Evolutionary conservation across 2,329 filamentous ascomycete species (phyloP).

Genomic region (Graphium sp.): DNA sequence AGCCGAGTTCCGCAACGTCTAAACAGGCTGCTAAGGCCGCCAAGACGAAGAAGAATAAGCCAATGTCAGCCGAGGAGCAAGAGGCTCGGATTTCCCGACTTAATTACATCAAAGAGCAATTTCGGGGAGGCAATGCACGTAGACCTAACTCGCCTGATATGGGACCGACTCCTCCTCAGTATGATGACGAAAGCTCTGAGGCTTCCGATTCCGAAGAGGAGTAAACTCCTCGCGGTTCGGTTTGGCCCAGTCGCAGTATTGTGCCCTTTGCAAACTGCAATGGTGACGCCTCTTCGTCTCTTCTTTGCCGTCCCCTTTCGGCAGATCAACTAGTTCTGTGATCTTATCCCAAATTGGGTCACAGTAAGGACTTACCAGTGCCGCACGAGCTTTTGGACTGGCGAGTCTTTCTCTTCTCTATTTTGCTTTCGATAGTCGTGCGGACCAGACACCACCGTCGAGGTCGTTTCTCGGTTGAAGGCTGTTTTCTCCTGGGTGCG

Average conservation of each 20-base stretch:
- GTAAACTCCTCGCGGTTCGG: slow-evolving; percentile 14
- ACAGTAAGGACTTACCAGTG: too few relatives aligned
- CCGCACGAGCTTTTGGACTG: too few relatives aligned
- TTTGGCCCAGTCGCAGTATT: background rate
- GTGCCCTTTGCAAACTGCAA: background rate
- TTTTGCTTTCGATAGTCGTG: too few relatives aligned
- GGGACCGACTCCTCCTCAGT: slow-evolving; percentile 2
- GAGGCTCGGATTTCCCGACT: slow-evolving; percentile 47
- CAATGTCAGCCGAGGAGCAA: slow-evolving; percentile 56
- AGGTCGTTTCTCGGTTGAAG: too few relatives aligned
- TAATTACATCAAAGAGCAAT: slow-evolving; percentile 28
- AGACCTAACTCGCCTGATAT: slow-evolving; percentile 3
- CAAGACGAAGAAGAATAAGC: slow-evolving; percentile 58
- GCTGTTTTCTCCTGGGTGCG: too few relatives aligned
- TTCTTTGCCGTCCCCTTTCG: background rate
- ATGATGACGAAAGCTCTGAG: slow-evolving; percentile 11
- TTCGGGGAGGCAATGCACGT: slow-evolving; percentile 4
- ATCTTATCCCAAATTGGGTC: too few relatives aligned
- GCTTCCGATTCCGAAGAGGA: slow-evolving; percentile 30
- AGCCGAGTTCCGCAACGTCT: slow-evolving; percentile 11
- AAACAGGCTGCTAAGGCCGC: slow-evolving; percentile 17
- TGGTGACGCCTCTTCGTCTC: background rate
- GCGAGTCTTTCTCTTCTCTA: too few relatives aligned
- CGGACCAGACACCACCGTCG: too few relatives aligned
- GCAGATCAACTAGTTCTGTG: too few relatives aligned